Evolutionary conservation across 2,329 filamentous ascomycete genomes (phyloP).

Genomic region (Fusarium dimerum): DNA sequence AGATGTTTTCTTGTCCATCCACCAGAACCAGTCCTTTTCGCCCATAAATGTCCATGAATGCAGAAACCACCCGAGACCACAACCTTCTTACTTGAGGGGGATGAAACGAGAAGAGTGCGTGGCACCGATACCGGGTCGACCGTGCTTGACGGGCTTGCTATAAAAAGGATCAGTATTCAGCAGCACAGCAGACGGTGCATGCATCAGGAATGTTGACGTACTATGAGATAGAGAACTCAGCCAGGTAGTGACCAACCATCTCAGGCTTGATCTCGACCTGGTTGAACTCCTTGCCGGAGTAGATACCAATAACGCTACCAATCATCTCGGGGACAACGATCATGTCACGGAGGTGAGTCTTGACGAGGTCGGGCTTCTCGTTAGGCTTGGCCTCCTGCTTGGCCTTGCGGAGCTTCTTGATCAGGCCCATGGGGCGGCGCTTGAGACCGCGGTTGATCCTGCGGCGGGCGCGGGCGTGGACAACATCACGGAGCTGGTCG

Average conservation of each 20-base stretch:
- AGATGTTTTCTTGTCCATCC: conserved; percentile 45
- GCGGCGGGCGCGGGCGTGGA: conserved; percentile 97
- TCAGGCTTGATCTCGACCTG: conserved; percentile 99
- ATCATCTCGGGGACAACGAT: conserved; percentile 99
- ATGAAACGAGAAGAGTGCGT: conserved; percentile 99
- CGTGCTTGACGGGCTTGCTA: conserved; percentile 99
- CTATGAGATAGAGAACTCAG: conserved; percentile 99
- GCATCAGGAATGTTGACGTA: conserved; percentile 54
- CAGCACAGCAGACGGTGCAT: background rate
- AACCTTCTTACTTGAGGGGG: conserved; percentile 94
- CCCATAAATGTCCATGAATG: conserved; percentile 58
- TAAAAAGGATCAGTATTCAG: conserved; percentile 49
- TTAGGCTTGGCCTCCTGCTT: conserved; percentile 99
- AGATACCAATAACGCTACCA: conserved; percentile 96
- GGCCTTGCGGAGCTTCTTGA: conserved; percentile 99
- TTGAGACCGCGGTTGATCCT: conserved; percentile 99
- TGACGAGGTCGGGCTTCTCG: conserved; percentile 99
- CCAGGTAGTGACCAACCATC: conserved; percentile 99
- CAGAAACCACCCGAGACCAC: conserved; percentile 54
- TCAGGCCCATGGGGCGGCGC: conserved; percentile 99
- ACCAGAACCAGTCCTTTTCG: conserved; percentile 60
- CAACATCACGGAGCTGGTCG: conserved; percentile 98
- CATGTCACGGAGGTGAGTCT: conserved; percentile 99
- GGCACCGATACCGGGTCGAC: conserved; percentile 99
- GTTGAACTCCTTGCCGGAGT: conserved; percentile 99